A percentile compares a stretch with the other conserved stretches of the same genome.
Conservation (phyloP, 148 eudicot species). For the Cornus controversa region DNA sequence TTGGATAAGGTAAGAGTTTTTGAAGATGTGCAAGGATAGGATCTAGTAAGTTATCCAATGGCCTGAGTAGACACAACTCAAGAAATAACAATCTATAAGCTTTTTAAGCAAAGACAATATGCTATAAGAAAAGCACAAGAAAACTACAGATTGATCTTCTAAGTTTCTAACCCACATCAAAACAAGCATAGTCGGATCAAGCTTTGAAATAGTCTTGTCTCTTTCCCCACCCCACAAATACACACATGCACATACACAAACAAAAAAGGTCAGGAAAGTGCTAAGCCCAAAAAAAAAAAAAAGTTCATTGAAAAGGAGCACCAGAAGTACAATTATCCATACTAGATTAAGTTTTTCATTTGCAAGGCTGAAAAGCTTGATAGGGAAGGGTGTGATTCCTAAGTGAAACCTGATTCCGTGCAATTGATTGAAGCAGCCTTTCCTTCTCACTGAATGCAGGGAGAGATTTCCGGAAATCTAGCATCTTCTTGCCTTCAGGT, state of each 20-base stretch:
- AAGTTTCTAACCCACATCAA: neutral
- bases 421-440: conserved; percentile 92
- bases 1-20: conserved; percentile 1
- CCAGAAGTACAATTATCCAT: neutral
- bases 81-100: neutral
- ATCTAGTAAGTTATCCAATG: neutral
- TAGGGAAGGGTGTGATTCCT: conserved; percentile 2
- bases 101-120: neutral
- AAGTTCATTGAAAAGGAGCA: neutral
- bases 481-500: conserved; percentile 88
- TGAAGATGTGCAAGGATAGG: neutral
- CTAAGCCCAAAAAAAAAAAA: neutral
- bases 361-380: neutral
- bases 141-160: neutral
- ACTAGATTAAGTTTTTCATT: neutral
- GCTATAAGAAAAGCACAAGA: neutral
- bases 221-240: neutral
- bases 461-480: conserved; percentile 79
- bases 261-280: neutral
- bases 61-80: neutral
- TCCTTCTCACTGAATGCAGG: conserved; percentile 95
- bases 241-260: too few relatives aligned
- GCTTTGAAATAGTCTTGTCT: neutral
- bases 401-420: conserved; percentile 74
- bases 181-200: neutral